Evolutionary conservation across 257 asterid species (phyloP), one percentile per base, ranked within the genome.

Genomic region (Solanum chilense): DNA sequence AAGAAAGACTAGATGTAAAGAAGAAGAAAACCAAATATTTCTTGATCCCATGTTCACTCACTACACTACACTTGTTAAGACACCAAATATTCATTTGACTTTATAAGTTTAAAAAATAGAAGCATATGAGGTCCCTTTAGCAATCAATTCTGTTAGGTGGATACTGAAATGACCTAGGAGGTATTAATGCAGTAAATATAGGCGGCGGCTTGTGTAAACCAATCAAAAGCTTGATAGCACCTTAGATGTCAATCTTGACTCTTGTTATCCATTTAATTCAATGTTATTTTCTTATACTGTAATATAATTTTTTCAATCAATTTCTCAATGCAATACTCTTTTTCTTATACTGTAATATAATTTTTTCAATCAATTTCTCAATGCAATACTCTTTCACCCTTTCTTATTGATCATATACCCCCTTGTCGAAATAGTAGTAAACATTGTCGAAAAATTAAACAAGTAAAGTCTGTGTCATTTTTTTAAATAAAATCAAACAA

Each of bases 381-480:
- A 70, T n/a, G n/a, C 77, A 31, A 68, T 68, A 13, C 7, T 68
- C 21, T 27, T 66, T 66, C 37, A 27, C 37, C 74, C 74, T 27
- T 66, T 66, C 73, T 64, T 25, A 33, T 64, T 64, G 18, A 25
- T 64, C 73, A 64, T 64, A 25, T 25, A 64, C 70, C 70, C 31
- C 70, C n/a, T 62, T 62, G 3, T 10, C 16, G 70, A 62, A 62
- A 11, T n/a, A 49, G 60, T 49, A 12, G 0, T n/a, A 2, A 62
- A 25, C 31, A 62, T n/a, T 62, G 6, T 0, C 5, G n/a, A 49
- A 47, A 49, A 49, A 49, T 16, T 16, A 16, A 49, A 49, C 9
- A 16, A 49, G 23, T 49, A 49, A 0, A 15, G 7, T 6, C 6
- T 49, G 1, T 49, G 9, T 49, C 9, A 6, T 49, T 16, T 0